Conservation (phyloP, 2,329 filamentous ascomycete species). For the Keithomyces neogunnii region DNA sequence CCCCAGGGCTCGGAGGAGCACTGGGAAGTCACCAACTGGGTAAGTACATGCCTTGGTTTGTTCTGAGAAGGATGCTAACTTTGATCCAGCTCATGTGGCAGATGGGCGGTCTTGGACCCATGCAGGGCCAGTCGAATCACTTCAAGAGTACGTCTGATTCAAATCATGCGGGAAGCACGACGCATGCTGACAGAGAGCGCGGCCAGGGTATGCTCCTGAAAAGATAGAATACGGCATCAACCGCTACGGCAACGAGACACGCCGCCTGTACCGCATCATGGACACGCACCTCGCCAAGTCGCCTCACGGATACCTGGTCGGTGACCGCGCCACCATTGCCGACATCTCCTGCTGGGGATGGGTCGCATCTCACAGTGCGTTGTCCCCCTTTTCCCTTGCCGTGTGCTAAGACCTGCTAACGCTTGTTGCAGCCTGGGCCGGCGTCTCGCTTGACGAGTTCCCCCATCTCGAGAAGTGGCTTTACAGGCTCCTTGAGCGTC, state of each 20-base stretch:
- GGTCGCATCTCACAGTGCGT: conserved; percentile 47
- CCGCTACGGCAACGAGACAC: conserved; percentile 74
- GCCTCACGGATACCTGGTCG: conserved; percentile 51
- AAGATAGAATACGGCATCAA: conserved; percentile 75
- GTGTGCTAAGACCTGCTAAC: background rate
- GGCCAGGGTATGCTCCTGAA: conserved; percentile 63
- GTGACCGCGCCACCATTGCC: conserved; percentile 62
- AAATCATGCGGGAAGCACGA: too few relatives aligned
- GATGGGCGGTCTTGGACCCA: conserved; percentile 72
- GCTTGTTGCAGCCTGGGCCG: conserved; percentile 21
- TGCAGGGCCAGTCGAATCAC: conserved; percentile 78
- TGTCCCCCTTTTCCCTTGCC: background rate
- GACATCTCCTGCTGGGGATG: conserved; percentile 79
- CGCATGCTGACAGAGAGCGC: background rate
- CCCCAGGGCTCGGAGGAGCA: conserved; percentile 63
- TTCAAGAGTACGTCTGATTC: conserved; percentile 49
- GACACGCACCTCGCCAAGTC: conserved; percentile 59
- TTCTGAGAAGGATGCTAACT: conserved; percentile 17
- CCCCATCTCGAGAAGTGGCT: conserved; percentile 72
- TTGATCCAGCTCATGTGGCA: conserved; percentile 54
- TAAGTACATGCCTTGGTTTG: conserved; percentile 19
- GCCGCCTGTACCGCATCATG: conserved; percentile 71
- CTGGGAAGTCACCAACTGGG: conserved; percentile 76
- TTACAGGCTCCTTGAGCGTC: conserved; percentile 57
- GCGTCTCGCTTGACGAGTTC: conserved; percentile 61